phyloP scores from a whole-genome alignment of 139 green algal genomes.

The Auxenochlorella pyrenoidosa region DNA sequence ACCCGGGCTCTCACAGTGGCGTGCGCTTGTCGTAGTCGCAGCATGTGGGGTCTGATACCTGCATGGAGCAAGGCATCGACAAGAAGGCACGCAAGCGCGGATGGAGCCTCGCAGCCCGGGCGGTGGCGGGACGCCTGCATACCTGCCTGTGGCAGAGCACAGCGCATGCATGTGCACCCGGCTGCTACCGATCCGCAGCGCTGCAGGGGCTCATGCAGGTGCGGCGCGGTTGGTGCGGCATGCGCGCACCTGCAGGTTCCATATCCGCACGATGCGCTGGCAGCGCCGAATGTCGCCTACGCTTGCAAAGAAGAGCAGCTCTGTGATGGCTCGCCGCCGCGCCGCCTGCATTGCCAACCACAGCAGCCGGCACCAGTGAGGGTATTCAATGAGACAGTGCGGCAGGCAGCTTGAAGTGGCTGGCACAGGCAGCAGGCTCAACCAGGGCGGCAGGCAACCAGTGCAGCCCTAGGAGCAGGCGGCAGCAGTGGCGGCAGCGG shows the following conservation, averaged over 20 bases:
- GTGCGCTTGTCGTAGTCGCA: conserved; percentile 91
- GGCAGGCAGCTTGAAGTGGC: neutral
- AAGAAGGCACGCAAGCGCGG: neutral
- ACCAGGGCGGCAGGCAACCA: neutral
- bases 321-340: conserved; percentile 78
- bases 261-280: conserved; percentile 75
- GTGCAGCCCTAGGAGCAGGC: neutral
- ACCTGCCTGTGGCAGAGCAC: neutral
- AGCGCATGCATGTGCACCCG: neutral
- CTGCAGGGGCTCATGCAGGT: no score
- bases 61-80: neutral
- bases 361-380: neutral
- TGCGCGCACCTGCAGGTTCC: conserved; percentile 68
- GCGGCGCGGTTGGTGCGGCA: neutral
- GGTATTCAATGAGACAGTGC: neutral
- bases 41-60: conserved; percentile 75
- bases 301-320: conserved; percentile 92
- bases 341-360: conserved; percentile 68
- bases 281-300: conserved; percentile 82
- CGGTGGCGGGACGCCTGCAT: no score
- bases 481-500: neutral
- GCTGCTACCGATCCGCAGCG: neutral
- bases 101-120: no score
- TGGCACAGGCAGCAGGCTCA: neutral
- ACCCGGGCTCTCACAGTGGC: conserved; percentile 80